These are phyloP conservation scores for Petunia hybrid DNA, from an alignment of 305 asterid species.

Conservation along the genomic window DNA sequence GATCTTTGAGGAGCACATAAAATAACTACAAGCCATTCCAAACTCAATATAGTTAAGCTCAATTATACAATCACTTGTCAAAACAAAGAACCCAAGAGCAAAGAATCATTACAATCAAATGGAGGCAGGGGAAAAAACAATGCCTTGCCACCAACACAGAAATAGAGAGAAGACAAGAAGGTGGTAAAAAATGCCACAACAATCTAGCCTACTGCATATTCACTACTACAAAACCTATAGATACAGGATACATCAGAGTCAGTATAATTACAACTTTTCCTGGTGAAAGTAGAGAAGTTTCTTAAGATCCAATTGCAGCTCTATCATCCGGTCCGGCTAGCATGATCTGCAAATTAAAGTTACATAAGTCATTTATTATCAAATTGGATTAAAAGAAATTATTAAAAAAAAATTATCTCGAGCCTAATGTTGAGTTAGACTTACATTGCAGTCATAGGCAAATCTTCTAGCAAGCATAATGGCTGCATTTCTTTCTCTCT, in stretches of 20 bases:
- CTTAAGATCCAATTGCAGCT: conserved; percentile 54
- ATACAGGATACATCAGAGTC: conserved; percentile 47
- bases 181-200: conserved; percentile 35
- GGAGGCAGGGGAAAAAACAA: conserved; percentile 67
- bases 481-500: conserved; percentile 87
- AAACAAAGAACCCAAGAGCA: conserved; percentile 24
- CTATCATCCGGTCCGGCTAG: conserved; percentile 84
- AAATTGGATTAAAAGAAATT: background rate
- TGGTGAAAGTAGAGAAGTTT: conserved; percentile 20
- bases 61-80: conserved; percentile 16
- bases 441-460: conserved; percentile 84
- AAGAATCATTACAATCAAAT: conserved; percentile 42
- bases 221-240: conserved; percentile 42
- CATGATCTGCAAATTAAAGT: conserved; percentile 54
- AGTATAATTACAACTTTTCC: conserved; percentile 51
- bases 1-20: background rate
- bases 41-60: conserved; percentile 25
- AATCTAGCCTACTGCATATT: conserved; percentile 35
- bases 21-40: conserved; percentile 16
- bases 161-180: conserved; percentile 36
- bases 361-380: background rate
- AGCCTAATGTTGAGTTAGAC: conserved; percentile 28
- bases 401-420: too few relatives aligned
- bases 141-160: conserved; percentile 51
- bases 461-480: conserved; percentile 91